Base-by-base conservation (phyloP, 2,329 filamentous ascomycete species). In the Emericellopsis atlantica region DNA sequence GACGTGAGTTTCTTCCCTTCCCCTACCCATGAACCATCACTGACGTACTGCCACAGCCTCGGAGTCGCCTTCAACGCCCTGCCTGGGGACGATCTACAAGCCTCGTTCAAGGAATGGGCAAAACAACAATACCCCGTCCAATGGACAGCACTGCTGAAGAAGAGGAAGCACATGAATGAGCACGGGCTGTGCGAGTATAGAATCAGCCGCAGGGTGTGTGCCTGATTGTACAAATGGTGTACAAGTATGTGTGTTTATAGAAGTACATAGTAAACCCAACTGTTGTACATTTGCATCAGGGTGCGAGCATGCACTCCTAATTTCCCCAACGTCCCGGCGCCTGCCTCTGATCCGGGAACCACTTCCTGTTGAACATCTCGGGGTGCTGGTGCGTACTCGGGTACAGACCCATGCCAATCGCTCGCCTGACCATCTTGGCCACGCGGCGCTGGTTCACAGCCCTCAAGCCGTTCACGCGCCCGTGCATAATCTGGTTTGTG, bases 391-490 rank as follows among this genome's bases (percentile, higher is more conserved):
- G 85, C 42, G 93, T 82, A 58, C 81, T 93, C 21, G 92, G 92
- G 73, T 96, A 88, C 45, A 96, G 68, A 14, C 92, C 92, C 55
- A 95, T 73, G 1, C 89, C 92, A 52, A 96, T 81, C 16, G 85
- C 82, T 51, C 92, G 76, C 49, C 92, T 72, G 52, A 98, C 84
- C 40, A 93, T 90, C 69, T 93, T 95, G 46, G 90, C 84, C 56
- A 98, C 79, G 65, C 83, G 88, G 50, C 92, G 75, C 68, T 98
- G 92, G 68, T 96, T 96, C 49, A 85, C 82, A 3, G 84, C 84
- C 43, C 86, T 75, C 45, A 98, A 68, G 12, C 86, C 87, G 0
- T 89, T 96, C 21, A 80, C 68, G 6, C 60, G 71, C n/a, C 75
- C 70, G 57, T 83, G 79, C 64, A 78, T 84, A 59, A 98, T 95